Evolutionary conservation across 768 basidiomycete species (phyloP).

Genomic region (Leccinum incarnatum): DNA sequence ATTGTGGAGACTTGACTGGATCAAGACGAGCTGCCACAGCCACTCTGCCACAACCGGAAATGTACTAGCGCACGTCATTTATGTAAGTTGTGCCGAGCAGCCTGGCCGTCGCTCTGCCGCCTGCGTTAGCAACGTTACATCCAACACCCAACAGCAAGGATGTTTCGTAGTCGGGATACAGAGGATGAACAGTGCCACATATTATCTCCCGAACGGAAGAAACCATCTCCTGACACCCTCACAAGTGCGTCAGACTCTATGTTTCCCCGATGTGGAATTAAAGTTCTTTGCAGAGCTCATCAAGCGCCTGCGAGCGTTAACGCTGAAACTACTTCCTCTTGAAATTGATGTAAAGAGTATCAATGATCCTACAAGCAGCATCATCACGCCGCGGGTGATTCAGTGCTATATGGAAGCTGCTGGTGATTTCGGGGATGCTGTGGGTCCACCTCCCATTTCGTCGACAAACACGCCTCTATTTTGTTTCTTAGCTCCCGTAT

Average conservation of each 20-base stretch:
- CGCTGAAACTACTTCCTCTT: conserved; percentile 71
- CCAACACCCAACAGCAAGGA: conserved; percentile 2
- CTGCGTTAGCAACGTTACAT: background rate
- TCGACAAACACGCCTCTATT: background rate
- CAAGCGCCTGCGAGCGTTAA: conserved; percentile 74
- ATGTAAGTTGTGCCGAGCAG: background rate
- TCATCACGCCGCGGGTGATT: conserved; percentile 81
- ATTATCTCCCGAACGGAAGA: conserved; percentile 43
- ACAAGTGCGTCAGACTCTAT: conserved; percentile 53
- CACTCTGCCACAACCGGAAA: conserved; percentile 7
- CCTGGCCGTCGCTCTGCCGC: background rate
- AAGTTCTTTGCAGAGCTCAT: conserved; percentile 59
- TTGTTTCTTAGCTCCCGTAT: conserved; percentile 65
- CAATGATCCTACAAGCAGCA: conserved; percentile 73
- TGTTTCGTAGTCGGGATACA: conserved; percentile 27
- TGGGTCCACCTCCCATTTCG: conserved; percentile 35
- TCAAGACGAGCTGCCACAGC: conserved; percentile 30
- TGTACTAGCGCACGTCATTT: background rate
- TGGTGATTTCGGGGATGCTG: conserved; percentile 85
- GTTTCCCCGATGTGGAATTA: background rate
- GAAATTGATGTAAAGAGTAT: conserved; percentile 69
- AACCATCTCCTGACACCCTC: conserved; percentile 66
- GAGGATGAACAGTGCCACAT: conserved; percentile 44
- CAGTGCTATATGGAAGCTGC: conserved; percentile 74
- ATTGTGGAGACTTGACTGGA: background rate